Base-by-base conservation (phyloP, 495 filamentous ascomycete genomes). In the Daldinia grandis region DNA sequence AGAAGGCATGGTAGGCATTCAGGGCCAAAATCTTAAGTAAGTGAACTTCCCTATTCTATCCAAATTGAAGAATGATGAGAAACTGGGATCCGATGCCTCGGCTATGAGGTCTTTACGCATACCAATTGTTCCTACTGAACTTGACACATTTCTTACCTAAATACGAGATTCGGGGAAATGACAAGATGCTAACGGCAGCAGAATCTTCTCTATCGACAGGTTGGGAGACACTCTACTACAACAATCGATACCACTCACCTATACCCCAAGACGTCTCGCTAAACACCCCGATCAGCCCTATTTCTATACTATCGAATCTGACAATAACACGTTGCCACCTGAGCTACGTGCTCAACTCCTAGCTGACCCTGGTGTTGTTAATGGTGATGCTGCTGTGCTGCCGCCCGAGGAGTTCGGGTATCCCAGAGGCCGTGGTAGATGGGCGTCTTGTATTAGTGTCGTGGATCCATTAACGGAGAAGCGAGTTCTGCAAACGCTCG, bases 1-100 rank as follows among this genome's bases (percentile, higher is more conserved):
- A 14, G 94, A 97, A 79, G 95, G 95, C 24, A 94, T 99, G 91
- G 94, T 98, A 37, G 94, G 94, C 58, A 95, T 99, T 58, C 92
- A 97, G 78, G 93, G 89, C 28, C 89, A 94, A 75, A 96, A 92
- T 77, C 83, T 99, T 19, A 84, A 93, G 93, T 96, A 87, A 78
- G 92, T 88, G 56, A 44, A 62, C 38, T 69, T 62, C 56, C 56
- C 60, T 62, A 57, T 69, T 71, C 14, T 38, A 60, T 70, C 69
- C 30, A 56, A 54, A 14, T 35, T 37, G 73, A 73, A 68, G 68
- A 68, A 87, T 94, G 91, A 97, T 93, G 92, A 95, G 79, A 84
- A 81, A 81, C 76, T 76, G 79, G 81, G 82, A 79, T 78, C 79
- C 81, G 76, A 82, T 58, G 82, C 81, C 70, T 65, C 37, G 73